Evolutionary conservation across 345 rosid species (phyloP).

Genomic region (Luvunga scandens): DNA sequence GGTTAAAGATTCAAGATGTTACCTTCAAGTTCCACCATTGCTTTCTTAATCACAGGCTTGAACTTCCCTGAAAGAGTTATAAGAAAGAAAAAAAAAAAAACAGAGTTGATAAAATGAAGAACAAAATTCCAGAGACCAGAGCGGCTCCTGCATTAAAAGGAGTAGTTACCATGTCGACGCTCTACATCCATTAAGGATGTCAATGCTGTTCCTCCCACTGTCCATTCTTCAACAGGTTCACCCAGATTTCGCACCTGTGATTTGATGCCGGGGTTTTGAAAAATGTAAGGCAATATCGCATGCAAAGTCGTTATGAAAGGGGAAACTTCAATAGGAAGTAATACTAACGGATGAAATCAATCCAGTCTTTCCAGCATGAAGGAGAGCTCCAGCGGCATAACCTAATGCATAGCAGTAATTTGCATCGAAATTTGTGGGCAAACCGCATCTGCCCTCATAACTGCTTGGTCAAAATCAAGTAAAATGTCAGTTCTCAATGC

Average conservation of each 20-base stretch:
- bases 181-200: conserved; percentile 58
- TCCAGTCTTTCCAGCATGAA: conserved; percentile 48
- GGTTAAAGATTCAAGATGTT: background rate
- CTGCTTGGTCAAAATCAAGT: conserved; percentile 15
- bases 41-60: conserved; percentile 49
- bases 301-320: background rate
- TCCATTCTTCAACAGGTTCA: conserved; percentile 42
- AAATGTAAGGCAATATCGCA: background rate
- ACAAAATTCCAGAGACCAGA: background rate
- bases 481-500: background rate
- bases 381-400: conserved; percentile 42
- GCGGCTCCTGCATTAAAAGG: background rate
- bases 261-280: background rate
- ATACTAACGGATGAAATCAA: conserved; percentile 45
- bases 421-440: conserved; percentile 44
- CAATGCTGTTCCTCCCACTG: conserved; percentile 38
- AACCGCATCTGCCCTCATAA: conserved; percentile 47
- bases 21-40: conserved; percentile 48
- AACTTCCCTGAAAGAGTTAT: conserved; percentile 28
- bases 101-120: too few species aligned
- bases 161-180: conserved; percentile 42
- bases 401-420: conserved; percentile 46
- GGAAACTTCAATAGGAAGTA: background rate
- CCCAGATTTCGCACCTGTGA: conserved; percentile 39
- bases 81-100: background rate